phyloP scores from a whole-genome alignment of 371 early-diverging fungal species.

The Zopfochytrium polystomum region DNA sequence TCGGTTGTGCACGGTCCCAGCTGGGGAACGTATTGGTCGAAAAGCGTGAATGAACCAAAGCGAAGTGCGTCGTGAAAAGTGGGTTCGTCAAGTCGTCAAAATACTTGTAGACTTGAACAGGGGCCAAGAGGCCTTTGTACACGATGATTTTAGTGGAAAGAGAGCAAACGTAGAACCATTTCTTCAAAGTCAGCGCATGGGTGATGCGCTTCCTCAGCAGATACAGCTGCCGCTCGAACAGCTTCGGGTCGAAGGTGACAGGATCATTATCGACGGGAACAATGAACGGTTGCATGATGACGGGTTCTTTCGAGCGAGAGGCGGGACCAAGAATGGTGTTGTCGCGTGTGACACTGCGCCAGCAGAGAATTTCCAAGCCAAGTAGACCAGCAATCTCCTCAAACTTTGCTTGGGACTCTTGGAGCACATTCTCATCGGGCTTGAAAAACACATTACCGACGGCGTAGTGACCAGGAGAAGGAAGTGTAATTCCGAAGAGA shows the following conservation, averaged over 20 bases:
- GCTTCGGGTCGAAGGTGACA: slow-evolving; percentile 31
- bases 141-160: slow-evolving; percentile 86
- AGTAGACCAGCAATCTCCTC: slow-evolving; percentile 54
- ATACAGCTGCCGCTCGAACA: slow-evolving; percentile 87
- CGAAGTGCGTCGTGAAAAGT: slow-evolving; percentile 82
- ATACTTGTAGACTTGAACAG: slow-evolving; percentile 89
- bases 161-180: slow-evolving; percentile 95
- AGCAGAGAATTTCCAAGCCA: slow-evolving; percentile 69
- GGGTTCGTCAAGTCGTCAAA: slow-evolving; percentile 83
- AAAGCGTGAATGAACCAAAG: slow-evolving; percentile 95
- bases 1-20: slow-evolving; percentile 97
- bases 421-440: slow-evolving; percentile 56
- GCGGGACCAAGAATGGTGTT: slow-evolving; percentile 84
- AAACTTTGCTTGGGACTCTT: slow-evolving; percentile 57
- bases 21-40: slow-evolving; percentile 97
- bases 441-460: slow-evolving; percentile 90
- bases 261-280: slow-evolving; percentile 50
- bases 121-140: slow-evolving; percentile 93
- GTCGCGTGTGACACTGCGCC: slow-evolving; percentile 89
- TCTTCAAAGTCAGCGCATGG: slow-evolving; percentile 62
- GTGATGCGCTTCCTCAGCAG: slow-evolving; percentile 85
- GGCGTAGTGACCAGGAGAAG: slow-evolving; percentile 81
- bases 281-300: slow-evolving; percentile 85
- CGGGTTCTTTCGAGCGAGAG: slow-evolving; percentile 87
- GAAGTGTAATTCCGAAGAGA: no score